These are phyloP conservation scores for Saposhnikovia divaricata DNA, from an alignment of 129 eudicot species.

Conservation along the genomic window DNA sequence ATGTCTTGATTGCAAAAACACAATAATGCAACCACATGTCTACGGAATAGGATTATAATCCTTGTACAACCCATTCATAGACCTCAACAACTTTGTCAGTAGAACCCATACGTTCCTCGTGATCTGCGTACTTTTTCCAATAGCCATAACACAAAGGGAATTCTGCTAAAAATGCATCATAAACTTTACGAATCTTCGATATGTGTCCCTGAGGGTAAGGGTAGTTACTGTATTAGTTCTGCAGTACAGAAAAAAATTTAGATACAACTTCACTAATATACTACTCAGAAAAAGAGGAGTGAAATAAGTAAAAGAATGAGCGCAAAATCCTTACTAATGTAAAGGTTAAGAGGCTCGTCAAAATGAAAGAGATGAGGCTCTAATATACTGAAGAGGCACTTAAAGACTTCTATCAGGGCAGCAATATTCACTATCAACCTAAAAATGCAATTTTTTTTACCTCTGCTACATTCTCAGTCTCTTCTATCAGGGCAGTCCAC, in stretches of 20 bases:
- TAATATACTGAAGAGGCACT: no score
- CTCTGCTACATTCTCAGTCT: slow-evolving; percentile 79
- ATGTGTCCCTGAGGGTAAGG: slow-evolving; percentile 45
- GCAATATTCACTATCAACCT: no score
- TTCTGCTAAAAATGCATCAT: slow-evolving; percentile 86
- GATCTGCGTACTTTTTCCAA: slow-evolving; percentile 99
- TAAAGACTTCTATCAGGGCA: no score
- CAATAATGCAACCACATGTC: slow-evolving; percentile 99
- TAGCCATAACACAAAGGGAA: slow-evolving; percentile 96
- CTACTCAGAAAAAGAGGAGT: not conserved
- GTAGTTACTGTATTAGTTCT: not conserved
- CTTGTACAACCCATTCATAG: slow-evolving; percentile 89
- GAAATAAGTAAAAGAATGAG: not conserved
- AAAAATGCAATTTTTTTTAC: slow-evolving; percentile 25
- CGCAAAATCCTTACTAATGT: not conserved
- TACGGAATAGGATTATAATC: slow-evolving; percentile 98
- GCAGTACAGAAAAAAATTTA: not conserved
- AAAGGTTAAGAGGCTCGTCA: no score
- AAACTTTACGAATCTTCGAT: slow-evolving; percentile 67
- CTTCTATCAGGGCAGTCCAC: slow-evolving; percentile 90
- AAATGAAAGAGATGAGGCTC: not conserved
- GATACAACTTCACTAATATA: no score
- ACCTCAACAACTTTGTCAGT: slow-evolving; percentile 93
- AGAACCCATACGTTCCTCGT: slow-evolving; percentile 79
- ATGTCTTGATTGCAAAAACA: slow-evolving; percentile 67